Evolutionary conservation across 176 grass and related monocot species (phyloP).

Genomic region (Avena sativa): DNA sequence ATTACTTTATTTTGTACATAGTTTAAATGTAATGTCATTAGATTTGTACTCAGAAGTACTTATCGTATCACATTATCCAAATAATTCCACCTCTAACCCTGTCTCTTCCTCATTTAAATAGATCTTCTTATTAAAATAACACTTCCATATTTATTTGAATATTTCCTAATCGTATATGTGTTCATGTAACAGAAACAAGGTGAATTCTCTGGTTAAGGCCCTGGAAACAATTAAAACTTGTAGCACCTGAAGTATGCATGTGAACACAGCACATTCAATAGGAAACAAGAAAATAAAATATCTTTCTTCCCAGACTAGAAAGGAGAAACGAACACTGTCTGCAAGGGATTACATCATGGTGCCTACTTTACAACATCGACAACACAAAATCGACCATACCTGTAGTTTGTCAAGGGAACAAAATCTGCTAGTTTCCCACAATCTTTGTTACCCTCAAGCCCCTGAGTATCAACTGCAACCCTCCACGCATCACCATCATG

Average conservation of each 20-base stretch:
- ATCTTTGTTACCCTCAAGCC: constrained; percentile 63
- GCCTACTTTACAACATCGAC: constrained; percentile 17
- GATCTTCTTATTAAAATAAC: neutral
- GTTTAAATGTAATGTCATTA: neutral
- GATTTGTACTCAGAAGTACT: neutral
- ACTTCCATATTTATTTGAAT: neutral
- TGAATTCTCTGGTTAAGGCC: neutral
- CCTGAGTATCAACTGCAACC: constrained; percentile 94
- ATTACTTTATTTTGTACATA: neutral
- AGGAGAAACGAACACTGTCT: constrained; percentile 6
- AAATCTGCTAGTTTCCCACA: constrained; percentile 91
- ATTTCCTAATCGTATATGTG: neutral
- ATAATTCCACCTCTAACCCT: neutral
- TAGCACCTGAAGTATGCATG: neutral
- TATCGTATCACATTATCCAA: neutral
- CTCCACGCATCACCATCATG: constrained; percentile 97
- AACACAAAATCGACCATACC: constrained; percentile 48
- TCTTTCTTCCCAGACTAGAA: constrained; percentile 20
- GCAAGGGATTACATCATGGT: neutral
- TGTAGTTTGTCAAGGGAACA: constrained; percentile 93
- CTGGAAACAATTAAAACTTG: constrained; percentile 7
- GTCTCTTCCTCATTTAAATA: constrained; percentile 1
- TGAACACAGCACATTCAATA: constrained; percentile 1
- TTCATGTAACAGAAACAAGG: neutral
- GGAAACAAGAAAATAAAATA: constrained; percentile 24